phyloP scores from a whole-genome alignment of 2,329 filamentous ascomycete species.

The Shiraia sp. region DNA sequence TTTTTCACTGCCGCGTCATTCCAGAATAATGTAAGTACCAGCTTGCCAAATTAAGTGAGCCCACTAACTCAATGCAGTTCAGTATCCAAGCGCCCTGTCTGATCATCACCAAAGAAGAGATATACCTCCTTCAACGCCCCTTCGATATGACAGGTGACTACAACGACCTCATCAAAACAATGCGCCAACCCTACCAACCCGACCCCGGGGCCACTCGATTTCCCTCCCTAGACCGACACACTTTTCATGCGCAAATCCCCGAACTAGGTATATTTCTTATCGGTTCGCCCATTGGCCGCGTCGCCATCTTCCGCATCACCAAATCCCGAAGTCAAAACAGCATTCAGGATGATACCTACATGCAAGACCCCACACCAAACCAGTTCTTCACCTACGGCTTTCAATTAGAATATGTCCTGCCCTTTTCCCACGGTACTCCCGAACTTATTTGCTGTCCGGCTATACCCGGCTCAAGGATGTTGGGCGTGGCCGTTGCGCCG shows the following conservation, averaged over 20 bases:
- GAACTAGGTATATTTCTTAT: conserved; percentile 71
- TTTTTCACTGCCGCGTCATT: too few species aligned
- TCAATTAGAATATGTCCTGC: conserved; percentile 61
- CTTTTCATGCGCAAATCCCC: conserved; percentile 67
- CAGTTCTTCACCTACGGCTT: conserved; percentile 50
- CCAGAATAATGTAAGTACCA: neutral
- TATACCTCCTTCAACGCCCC: conserved; percentile 49
- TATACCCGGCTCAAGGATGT: conserved; percentile 49
- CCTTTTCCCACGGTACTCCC: conserved; percentile 36
- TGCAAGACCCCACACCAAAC: too few species aligned
- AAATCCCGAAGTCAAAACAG: conserved; percentile 39
- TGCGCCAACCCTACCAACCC: conserved; percentile 40
- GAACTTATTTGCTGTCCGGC: conserved; percentile 7
- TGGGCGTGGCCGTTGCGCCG: conserved; percentile 70
- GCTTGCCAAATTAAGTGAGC: neutral
- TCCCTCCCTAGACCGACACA: conserved; percentile 55
- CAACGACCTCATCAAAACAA: conserved; percentile 33
- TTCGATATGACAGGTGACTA: conserved; percentile 8
- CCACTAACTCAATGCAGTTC: conserved; percentile 4
- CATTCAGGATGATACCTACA: too few species aligned
- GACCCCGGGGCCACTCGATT: conserved; percentile 1
- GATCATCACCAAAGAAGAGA: conserved; percentile 49
- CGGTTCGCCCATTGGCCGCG: conserved; percentile 68
- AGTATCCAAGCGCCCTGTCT: conserved; percentile 42
- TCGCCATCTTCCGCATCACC: conserved; percentile 61